A percentile compares a stretch with the other conserved stretches of the same genome.
These are phyloP conservation scores for Scheffersomyces quercinus DNA, from an alignment of 1,139 yeast species.

Conservation along the genomic window DNA sequence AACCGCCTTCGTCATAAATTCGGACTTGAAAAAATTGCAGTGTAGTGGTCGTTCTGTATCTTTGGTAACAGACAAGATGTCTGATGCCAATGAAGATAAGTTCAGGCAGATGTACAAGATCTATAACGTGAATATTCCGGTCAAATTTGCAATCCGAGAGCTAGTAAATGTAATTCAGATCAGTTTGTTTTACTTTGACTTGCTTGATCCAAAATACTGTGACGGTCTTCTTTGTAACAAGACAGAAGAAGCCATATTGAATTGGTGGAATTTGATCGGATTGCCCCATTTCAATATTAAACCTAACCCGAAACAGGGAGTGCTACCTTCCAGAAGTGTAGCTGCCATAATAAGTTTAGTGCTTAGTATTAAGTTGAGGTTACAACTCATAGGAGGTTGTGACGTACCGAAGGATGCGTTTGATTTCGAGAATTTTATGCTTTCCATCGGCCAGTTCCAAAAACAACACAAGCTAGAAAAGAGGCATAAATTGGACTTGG, in stretches of 20 bases:
- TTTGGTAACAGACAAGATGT: constrained; percentile 58
- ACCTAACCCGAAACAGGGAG: constrained; percentile 49
- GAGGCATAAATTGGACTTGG: constrained; percentile 61
- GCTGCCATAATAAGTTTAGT: constrained; percentile 38
- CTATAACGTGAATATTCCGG: constrained; percentile 45
- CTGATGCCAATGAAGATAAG: constrained; percentile 81
- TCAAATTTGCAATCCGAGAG: constrained; percentile 71
- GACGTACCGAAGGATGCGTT: constrained; percentile 87
- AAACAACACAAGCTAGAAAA: constrained; percentile 61
- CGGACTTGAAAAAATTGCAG: constrained; percentile 70
- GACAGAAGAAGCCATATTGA: constrained; percentile 68
- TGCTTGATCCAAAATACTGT: constrained; percentile 66
- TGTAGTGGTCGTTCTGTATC: constrained; percentile 87
- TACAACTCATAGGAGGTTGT: constrained; percentile 67
- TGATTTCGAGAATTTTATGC: constrained; percentile 65
- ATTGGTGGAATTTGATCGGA: constrained; percentile 87
- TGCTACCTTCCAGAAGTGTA: constrained; percentile 65
- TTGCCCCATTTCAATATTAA: constrained; percentile 54
- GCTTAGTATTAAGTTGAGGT: constrained; percentile 63
- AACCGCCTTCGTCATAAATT: constrained; percentile 65
- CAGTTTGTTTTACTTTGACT: constrained; percentile 73
- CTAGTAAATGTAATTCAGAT: constrained; percentile 74
- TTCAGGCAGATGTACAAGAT: constrained; percentile 75
- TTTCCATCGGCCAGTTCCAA: constrained; percentile 69
- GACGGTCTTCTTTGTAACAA: constrained; percentile 83